A percentile compares a stretch with the other conserved stretches of the same genome.
These are phyloP conservation scores for Moniliella sp. DNA, from an alignment of 1,284 basidiomycete genomes.

Conservation along the genomic window DNA sequence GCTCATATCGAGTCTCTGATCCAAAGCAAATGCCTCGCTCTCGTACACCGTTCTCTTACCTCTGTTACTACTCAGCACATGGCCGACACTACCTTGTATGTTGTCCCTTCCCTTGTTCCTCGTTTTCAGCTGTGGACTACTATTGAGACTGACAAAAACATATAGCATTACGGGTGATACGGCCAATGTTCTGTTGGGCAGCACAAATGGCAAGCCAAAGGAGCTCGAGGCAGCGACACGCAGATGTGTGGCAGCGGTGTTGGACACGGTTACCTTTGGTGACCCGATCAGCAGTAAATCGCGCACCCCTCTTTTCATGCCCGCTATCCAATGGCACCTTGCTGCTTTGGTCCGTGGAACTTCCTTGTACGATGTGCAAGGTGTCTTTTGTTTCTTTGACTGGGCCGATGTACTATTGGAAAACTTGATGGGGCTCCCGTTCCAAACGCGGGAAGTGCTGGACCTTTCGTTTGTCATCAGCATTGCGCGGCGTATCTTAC, in stretches of 20 bases:
- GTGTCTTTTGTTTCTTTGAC: slow-evolving; percentile 23
- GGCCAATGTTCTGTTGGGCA: slow-evolving; percentile 25
- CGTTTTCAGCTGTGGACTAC: no score
- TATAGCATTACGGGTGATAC: slow-evolving; percentile 27
- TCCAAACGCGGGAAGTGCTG: slow-evolving; percentile 18
- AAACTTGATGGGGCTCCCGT: no score
- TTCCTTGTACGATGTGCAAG: slow-evolving; percentile 25
- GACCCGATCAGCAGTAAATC: slow-evolving; percentile 10
- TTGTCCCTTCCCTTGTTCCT: no score
- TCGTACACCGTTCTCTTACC: slow-evolving; percentile 23
- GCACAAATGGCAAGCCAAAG: slow-evolving; percentile 23
- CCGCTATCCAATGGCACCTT: slow-evolving; percentile 20
- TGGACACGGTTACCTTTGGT: slow-evolving; percentile 29
- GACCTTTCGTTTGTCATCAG: slow-evolving; percentile 12
- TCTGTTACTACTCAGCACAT: slow-evolving; percentile 28
- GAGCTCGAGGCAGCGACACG: slow-evolving; percentile 26
- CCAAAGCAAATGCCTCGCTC: slow-evolving; percentile 23
- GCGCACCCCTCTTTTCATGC: slow-evolving; percentile 16
- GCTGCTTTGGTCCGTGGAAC: slow-evolving; percentile 23
- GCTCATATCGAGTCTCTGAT: slow-evolving; percentile 24
- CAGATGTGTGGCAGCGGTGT: slow-evolving; percentile 22
- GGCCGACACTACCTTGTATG: slow-evolving; percentile 24
- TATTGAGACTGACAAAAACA: no score
- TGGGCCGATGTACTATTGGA: no score
- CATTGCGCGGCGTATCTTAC: slow-evolving; percentile 13